phyloP scores from a whole-genome alignment of 1,284 basidiomycete species.

The Phlebopus sp. region DNA sequence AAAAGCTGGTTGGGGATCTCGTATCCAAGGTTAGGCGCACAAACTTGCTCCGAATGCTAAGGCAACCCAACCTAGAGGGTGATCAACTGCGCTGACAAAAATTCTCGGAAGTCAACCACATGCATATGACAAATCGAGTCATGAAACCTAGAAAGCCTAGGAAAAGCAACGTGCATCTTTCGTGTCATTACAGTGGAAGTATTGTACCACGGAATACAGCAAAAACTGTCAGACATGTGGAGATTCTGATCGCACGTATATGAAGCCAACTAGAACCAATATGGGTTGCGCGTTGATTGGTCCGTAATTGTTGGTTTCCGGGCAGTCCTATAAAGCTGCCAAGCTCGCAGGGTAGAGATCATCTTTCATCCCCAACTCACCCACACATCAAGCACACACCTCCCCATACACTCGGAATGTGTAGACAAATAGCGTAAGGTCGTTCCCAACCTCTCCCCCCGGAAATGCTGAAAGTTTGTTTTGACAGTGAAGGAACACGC shows the following conservation, averaged over 20 bases:
- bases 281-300: conserved; percentile 31
- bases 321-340: conserved; percentile 29
- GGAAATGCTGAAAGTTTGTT: conserved; percentile 14
- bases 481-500: conserved; percentile 62
- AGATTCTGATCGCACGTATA: conserved; percentile 21
- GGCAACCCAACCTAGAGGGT: conserved; percentile 21
- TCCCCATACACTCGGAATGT: conserved; percentile 37
- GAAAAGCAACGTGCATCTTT: conserved; percentile 21
- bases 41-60: conserved; percentile 27
- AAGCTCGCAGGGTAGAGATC: conserved; percentile 7
- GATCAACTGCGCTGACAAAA: conserved; percentile 29
- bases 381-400: background rate
- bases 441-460: background rate
- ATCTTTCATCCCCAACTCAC: background rate
- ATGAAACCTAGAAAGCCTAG: conserved; percentile 10
- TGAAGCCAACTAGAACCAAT: conserved; percentile 25
- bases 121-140: conserved; percentile 20
- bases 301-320: conserved; percentile 25
- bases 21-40: conserved; percentile 19
- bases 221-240: conserved; percentile 22
- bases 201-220: conserved; percentile 22
- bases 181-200: conserved; percentile 13
- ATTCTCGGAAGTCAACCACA: conserved; percentile 27
- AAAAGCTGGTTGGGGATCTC: too few relatives aligned
- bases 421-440: conserved; percentile 50